phyloP scores from a whole-genome alignment of 2,329 filamentous ascomycete genomes.

The Magnaporthiopsis incrustans region DNA sequence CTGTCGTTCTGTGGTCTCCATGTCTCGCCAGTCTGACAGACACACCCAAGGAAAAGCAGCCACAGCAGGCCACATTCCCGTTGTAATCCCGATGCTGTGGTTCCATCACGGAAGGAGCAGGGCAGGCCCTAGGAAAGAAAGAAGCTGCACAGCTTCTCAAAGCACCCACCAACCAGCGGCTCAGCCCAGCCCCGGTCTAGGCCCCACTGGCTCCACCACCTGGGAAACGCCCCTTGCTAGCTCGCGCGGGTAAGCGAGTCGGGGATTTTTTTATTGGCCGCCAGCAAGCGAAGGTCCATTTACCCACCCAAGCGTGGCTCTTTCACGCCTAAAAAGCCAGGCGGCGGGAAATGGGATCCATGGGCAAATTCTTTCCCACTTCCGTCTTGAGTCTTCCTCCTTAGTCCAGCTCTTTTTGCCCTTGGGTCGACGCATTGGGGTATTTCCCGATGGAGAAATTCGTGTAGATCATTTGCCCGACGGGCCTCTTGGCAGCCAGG shows the following conservation, averaged over 20 bases:
- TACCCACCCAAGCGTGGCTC: neutral
- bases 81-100: neutral
- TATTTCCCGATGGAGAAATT: neutral
- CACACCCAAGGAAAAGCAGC: neutral
- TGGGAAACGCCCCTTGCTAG: neutral
- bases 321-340: neutral
- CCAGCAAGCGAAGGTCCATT: slow-evolving; percentile 22
- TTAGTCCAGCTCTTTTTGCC: neutral
- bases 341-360: neutral
- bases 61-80: neutral
- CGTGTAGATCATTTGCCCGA: neutral
- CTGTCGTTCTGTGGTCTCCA: neutral
- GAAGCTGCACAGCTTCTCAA: too few relatives aligned
- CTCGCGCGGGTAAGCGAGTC: slow-evolving; percentile 23
- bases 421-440: neutral
- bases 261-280: slow-evolving; percentile 25
- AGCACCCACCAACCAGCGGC: neutral
- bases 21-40: neutral
- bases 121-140: neutral
- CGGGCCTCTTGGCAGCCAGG: neutral
- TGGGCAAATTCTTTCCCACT: too few relatives aligned
- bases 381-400: too few relatives aligned
- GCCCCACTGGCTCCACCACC: neutral
- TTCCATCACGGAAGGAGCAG: neutral
- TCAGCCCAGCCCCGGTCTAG: neutral